Evolutionary conservation across 768 basidiomycete species (phyloP).

Genomic region (Paxillus involutus): DNA sequence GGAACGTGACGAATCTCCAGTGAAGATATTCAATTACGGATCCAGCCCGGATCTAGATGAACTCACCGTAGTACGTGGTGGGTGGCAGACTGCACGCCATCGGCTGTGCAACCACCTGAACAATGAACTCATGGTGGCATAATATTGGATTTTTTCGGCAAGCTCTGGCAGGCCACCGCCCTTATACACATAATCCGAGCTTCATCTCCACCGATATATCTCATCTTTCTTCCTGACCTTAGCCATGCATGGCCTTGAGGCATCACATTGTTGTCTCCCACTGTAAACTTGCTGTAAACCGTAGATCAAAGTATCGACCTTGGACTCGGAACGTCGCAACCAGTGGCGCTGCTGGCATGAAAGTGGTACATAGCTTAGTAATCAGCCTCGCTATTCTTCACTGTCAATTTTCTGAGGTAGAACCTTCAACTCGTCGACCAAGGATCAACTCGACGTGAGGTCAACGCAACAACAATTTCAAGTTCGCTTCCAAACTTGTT

Average conservation of each 20-base stretch:
- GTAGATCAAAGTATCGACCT: no score
- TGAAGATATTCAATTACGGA: not conserved
- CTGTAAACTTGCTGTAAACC: no score
- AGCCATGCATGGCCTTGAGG: no score
- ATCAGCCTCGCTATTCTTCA: slow-evolving; percentile 5
- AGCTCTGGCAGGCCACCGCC: no score
- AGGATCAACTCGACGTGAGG: slow-evolving; percentile 87
- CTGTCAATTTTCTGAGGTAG: not conserved
- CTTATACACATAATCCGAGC: no score
- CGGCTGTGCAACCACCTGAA: not conserved
- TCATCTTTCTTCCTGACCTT: no score
- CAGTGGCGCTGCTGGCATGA: no score
- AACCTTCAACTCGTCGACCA: slow-evolving; percentile 50
- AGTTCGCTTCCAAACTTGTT: slow-evolving; percentile 1
- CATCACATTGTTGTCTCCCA: no score
- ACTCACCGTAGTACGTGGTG: not conserved
- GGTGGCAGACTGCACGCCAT: not conserved
- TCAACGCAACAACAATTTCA: slow-evolving; percentile 37
- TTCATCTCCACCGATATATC: no score
- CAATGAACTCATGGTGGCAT: not conserved
- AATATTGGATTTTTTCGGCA: no score
- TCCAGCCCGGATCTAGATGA: not conserved
- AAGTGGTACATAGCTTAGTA: no score
- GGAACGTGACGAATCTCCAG: slow-evolving; percentile 19
- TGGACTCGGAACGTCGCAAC: no score